Base-by-base conservation (phyloP, 2,329 filamentous ascomycete genomes). In the Penicillium sp. region DNA sequence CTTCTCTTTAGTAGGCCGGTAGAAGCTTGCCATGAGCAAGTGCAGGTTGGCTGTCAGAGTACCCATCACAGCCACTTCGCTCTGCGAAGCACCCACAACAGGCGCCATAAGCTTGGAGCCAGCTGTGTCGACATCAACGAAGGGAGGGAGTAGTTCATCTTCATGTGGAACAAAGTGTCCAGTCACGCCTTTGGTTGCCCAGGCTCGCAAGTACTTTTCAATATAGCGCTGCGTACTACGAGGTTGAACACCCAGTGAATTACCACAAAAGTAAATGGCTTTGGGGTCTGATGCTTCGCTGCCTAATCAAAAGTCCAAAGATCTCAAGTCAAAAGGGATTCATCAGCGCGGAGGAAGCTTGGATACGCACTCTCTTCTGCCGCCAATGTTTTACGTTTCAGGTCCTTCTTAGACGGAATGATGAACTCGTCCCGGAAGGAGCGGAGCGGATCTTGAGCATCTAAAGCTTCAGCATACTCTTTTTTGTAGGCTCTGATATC, bases 21-120 rank as follows among this genome's bases (percentile, higher is more conserved):
- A 96, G 75, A 96, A 95, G 73, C 88, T 90, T 7, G 88, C 87
- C 86, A 96, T 86, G 66, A 94, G 77, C 14, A 95, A 73, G 71
- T 96, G 90, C 55, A 96, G 71, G 70, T 95, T 95, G 21, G 82
- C 84, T 2, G 90, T 96, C 65, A 96, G 74, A 0, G 89, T 92
- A 69, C 92, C 90, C 92, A 96, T 96, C 46, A 92, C 83, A 48
- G 90, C 90, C 14, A 96, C 86, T 74, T 96, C 91, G 49, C 80
- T 80, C 1, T 85, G 75, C 2, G 82, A 76, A 0, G 90, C 89
- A 16, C 92, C 92, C 10, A 96, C 87, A 16, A 96, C 78, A 29
- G 83, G 85, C 2, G 88, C 84, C 67, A 88, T 89, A 65, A 87
- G 81, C 47, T 79, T 79, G 27, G 89, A 85, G 31, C 89, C 87